Percentiles rank a stretch among this genome's conserved stretches.
phyloP scores from a whole-genome alignment of 495 filamentous ascomycete genomes.

The Xylaria scruposa region DNA sequence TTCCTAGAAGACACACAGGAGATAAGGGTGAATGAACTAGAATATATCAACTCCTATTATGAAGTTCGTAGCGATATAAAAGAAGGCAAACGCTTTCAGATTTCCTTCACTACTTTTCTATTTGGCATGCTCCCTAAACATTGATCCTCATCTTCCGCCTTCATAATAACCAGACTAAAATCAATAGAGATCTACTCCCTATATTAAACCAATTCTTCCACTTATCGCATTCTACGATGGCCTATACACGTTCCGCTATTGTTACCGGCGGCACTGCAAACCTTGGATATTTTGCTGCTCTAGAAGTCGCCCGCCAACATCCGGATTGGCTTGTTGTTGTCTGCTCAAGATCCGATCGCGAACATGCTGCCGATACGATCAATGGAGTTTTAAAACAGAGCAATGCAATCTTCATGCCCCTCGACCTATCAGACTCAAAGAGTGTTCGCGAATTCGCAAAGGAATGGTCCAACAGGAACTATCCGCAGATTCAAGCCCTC shows the following conservation, averaged over 20 bases:
- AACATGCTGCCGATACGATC: constrained; percentile 45
- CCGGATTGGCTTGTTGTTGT: constrained; percentile 50
- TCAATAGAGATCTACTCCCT: background rate
- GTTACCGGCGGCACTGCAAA: constrained; percentile 58
- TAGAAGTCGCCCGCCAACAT: constrained; percentile 53
- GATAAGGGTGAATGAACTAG: background rate
- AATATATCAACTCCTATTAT: background rate
- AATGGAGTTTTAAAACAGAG: constrained; percentile 46
- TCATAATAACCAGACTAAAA: background rate
- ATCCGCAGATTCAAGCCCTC: constrained; percentile 51
- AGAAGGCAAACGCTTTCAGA: background rate
- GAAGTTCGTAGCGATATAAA: background rate
- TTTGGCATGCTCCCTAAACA: background rate
- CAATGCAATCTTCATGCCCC: constrained; percentile 49
- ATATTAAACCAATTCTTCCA: background rate
- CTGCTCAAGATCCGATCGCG: constrained; percentile 49
- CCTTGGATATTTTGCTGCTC: constrained; percentile 52
- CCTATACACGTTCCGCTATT: constrained; percentile 49
- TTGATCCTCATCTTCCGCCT: background rate
- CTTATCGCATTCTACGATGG: constrained; percentile 5
- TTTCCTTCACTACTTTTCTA: background rate
- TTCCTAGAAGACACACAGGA: background rate
- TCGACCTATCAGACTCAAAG: constrained; percentile 48
- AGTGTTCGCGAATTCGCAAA: constrained; percentile 48
- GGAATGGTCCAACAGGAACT: constrained; percentile 40